These are phyloP conservation scores for Chytriomyces sp. DNA, from an alignment of 192 early-diverging fungal species.

Conservation along the genomic window DNA sequence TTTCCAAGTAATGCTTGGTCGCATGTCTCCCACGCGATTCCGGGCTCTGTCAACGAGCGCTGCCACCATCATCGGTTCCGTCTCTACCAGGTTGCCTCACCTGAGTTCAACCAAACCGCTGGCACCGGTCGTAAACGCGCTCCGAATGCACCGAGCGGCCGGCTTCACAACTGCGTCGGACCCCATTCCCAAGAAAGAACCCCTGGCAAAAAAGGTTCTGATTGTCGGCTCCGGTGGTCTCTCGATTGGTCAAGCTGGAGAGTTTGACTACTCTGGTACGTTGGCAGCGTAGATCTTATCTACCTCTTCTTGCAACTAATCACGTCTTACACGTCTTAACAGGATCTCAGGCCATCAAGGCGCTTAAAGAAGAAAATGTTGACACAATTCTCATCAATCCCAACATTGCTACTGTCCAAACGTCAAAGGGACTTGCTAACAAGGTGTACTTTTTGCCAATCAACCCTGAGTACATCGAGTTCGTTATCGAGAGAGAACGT, in stretches of 20 bases:
- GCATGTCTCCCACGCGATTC: background rate
- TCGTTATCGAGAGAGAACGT: conserved; percentile 90
- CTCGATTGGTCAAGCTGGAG: conserved; percentile 96
- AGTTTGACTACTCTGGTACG: conserved; percentile 97
- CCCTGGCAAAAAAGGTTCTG: conserved; percentile 72
- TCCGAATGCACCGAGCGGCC: background rate
- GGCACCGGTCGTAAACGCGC: background rate
- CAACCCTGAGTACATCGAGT: conserved; percentile 86
- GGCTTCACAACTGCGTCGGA: background rate
- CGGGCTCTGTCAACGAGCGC: background rate
- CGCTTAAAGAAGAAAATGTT: conserved; percentile 87
- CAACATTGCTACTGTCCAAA: conserved; percentile 99
- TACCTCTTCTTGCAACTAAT: conserved; percentile 14
- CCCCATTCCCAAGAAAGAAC: conserved; percentile 20
- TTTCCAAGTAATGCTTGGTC: too few species aligned
- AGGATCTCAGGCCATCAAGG: conserved; percentile 98
- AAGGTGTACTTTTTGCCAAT: conserved; percentile 96
- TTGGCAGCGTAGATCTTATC: conserved; percentile 23
- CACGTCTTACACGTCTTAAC: background rate
- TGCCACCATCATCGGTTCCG: too few species aligned
- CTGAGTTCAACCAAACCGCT: background rate
- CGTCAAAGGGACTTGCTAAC: conserved; percentile 89
- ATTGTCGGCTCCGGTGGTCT: conserved; percentile 95
- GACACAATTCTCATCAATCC: conserved; percentile 97
- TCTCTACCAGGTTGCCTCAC: background rate